Base-by-base conservation (phyloP, 176 grass and related monocot genomes). In the Juncus effusus region DNA sequence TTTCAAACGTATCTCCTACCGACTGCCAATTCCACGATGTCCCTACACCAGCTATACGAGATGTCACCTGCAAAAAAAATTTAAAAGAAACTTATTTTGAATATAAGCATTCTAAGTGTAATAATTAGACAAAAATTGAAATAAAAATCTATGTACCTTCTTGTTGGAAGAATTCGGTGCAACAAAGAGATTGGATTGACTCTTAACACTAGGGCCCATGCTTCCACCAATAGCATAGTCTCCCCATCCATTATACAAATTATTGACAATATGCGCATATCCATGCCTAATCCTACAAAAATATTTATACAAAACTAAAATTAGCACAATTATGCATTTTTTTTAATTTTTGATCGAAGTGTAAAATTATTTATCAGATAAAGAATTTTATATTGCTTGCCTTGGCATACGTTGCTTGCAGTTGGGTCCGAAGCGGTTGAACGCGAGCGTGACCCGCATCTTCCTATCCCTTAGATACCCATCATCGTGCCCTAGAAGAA, bases 401-500 rank as follows among this genome's bases (percentile, higher is more conserved):
- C 88, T 91, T 3, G 91, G 91, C 91, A 96, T 96, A 5, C 91
- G 81, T 78, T 91, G 91, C 76, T 83, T 88, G 65, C 86, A 86
- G 62, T 64, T 67, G 12, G 84, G 92, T 0, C 92, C 92, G 42
- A 96, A 91, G 4, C 77, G 79, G 66, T 96, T 96, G 79, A 83
- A 88, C 8, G 79, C 84, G 53, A 96, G 79, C 36, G 92, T 96
- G 68, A 91, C 87, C 11, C 74, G 77, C 92, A 91, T 96, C 37
- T 56, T 64, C 63, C 51, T 45, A 62, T 91, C 87, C 3, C 47
- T 44, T 49, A 61, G n/a, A 59, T 81, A 58, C 50, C 57, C 73
- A 53, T 96, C 87, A 49, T 83, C 82, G 67, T 96, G 92, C 5
- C 87, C 92, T 5, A 96, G 82, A 9, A 91, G 79, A 87, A 96